Evolutionary conservation across 805 yeast genomes (phyloP).

Genomic region (Schwanniomyces polymorphus): DNA sequence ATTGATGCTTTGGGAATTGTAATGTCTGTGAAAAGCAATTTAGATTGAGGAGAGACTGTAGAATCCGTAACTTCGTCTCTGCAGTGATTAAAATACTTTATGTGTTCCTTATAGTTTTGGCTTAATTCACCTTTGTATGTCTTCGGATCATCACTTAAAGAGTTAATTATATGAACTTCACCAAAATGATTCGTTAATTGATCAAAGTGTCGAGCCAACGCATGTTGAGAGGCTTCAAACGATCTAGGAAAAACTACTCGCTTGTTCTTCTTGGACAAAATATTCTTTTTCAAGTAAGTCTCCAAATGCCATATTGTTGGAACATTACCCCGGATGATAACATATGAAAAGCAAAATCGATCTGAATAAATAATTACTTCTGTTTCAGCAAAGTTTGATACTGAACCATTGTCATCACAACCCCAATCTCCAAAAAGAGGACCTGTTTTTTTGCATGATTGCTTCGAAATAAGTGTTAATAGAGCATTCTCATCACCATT

Average conservation of each 20-base stretch:
- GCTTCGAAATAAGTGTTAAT: conserved; percentile 52
- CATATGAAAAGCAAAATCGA: conserved; percentile 42
- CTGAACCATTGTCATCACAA: conserved; percentile 56
- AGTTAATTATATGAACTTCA: conserved; percentile 50
- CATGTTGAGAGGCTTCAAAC: conserved; percentile 53
- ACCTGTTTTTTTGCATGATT: conserved; percentile 48
- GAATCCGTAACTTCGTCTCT: conserved; percentile 3
- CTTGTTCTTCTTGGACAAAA: conserved; percentile 37
- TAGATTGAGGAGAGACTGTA: conserved; percentile 2
- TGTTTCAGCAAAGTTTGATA: conserved; percentile 52
- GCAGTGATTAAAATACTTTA: conserved; percentile 34
- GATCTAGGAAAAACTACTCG: conserved; percentile 49
- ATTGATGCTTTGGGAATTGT: conserved; percentile 33
- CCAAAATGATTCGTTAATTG: conserved; percentile 47
- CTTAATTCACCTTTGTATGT: conserved; percentile 49
- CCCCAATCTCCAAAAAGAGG: conserved; percentile 58
- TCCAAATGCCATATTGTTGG: conserved; percentile 58
- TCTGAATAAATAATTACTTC: conserved; percentile 48
- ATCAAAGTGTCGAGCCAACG: conserved; percentile 52
- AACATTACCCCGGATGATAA: conserved; percentile 52
- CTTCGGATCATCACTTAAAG: conserved; percentile 41
- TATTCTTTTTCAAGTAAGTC: conserved; percentile 34
- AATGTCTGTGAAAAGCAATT: conserved; percentile 24
- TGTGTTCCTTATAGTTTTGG: conserved; percentile 33
- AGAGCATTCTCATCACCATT: conserved; percentile 33